Base-by-base conservation (phyloP, 2,329 filamentous ascomycete genomes). In the Epicoccum nigrum region DNA sequence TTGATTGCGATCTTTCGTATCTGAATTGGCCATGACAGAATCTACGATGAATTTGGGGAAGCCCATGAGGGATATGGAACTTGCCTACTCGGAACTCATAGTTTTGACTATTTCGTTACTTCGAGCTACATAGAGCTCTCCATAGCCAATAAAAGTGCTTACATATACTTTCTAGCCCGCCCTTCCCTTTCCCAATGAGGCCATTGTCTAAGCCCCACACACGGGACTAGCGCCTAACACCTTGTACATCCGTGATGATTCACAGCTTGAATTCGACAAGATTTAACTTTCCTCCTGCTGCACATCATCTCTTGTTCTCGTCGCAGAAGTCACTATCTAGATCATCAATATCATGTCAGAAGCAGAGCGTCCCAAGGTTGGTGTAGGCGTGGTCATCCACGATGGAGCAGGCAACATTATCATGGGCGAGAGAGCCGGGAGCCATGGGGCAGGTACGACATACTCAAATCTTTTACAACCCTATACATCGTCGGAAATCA, bases 311-410 rank as follows among this genome's bases (percentile, higher is more conserved):
- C 4, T n/a, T 30, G 11, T 9, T 9, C 13, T 13, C 28, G 7
- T n/a, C 37, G 8, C 13, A 28, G 4, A n/a, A n/a, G 13, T 13
- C 28, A 6, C 23, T 11, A 27, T 39, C 19, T 2, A 5, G 1
- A 9, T n/a, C n/a, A 39, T n/a, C n/a, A 3, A 19, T 12, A 16
- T 6, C 13, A 68, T 67, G 63, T 30, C 62, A n/a, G 59, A 64
- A 45, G 25, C 46, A n/a, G 31, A 62, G 4, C 58, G 70, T 49
- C 68, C 68, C 2, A 69, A 70, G 53, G 70, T 83, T 28, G 81
- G 80, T 35, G 76, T 83, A 9, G 80, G 71, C 17, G 78, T 78
- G 42, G 77, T 82, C 55, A 69, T 81, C 55, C 61, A 76, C 45
- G 73, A 77, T 48, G 38, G 56, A 1, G 64, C 71, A 4, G 74